These are phyloP conservation scores for Pseudisothecium myosuroides DNA, from an alignment of 225 moss, liverwort and hornwort genomes.

Conservation along the genomic window DNA sequence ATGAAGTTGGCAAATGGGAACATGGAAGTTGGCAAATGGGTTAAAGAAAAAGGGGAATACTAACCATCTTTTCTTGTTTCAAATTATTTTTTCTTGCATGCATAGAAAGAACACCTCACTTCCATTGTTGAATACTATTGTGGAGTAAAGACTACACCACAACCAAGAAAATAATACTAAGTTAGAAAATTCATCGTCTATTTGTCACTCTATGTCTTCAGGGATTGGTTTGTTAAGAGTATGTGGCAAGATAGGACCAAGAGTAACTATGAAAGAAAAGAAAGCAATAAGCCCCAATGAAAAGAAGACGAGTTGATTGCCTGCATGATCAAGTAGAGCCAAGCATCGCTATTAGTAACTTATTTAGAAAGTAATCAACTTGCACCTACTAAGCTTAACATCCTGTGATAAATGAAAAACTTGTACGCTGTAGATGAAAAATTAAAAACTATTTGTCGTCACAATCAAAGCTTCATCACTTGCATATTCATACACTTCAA, in stretches of 20 bases:
- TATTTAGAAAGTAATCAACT: background rate
- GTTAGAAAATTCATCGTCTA: background rate
- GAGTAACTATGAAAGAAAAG: background rate
- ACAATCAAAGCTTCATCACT: background rate
- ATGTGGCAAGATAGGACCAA: slow-evolving; percentile 31
- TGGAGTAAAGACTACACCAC: too few species aligned
- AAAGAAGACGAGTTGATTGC: too few species aligned
- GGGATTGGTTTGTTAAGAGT: background rate
- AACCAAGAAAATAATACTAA: too few species aligned
- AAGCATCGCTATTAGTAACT: background rate
- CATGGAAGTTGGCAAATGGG: too few species aligned
- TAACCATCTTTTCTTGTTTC: too few species aligned
- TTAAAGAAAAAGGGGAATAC: too few species aligned
- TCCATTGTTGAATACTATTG: too few species aligned
- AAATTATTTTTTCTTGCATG: too few species aligned
- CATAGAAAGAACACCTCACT: too few species aligned
- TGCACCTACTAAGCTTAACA: too few species aligned
- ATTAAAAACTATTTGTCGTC: background rate
- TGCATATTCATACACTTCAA: background rate
- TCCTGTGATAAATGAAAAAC: background rate
- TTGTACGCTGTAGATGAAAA: background rate
- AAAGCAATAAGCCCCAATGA: too few species aligned
- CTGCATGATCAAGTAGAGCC: background rate
- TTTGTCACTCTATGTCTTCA: background rate
- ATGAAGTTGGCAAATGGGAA: too few species aligned